Conservation (phyloP, 176 grass and related monocot genomes). For the Zea luxurians region DNA sequence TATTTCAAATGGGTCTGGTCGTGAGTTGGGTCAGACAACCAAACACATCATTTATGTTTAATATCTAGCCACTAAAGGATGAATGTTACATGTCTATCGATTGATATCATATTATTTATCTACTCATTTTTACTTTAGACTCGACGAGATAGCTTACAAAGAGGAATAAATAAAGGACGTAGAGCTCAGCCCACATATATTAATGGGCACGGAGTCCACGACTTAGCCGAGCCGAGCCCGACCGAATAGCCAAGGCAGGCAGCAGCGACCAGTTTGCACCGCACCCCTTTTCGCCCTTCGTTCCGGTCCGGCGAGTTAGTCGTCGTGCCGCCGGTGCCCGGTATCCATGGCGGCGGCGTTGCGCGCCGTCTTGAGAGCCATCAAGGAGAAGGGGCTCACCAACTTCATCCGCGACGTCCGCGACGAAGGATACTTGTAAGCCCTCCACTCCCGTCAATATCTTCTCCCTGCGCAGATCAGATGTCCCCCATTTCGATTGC, state of each 20-base stretch:
- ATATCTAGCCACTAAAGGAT: too few species aligned
- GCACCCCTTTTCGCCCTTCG: neutral
- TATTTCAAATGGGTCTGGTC: too few species aligned
- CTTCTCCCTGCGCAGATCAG: neutral
- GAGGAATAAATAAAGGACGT: too few species aligned
- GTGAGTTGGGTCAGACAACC: too few species aligned
- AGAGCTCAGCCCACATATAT: too few species aligned
- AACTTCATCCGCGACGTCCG: conserved; percentile 65
- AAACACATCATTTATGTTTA: too few species aligned
- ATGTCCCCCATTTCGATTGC: neutral
- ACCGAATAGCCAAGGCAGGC: neutral
- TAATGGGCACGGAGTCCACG: neutral
- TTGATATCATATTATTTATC: too few species aligned
- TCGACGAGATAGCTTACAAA: too few species aligned
- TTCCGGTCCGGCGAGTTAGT: conserved; percentile 9
- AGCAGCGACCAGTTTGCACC: neutral
- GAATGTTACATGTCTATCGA: too few species aligned
- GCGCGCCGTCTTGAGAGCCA: conserved; percentile 59
- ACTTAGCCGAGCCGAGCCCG: neutral
- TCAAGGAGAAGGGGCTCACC: conserved; percentile 76
- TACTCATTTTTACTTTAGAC: too few species aligned
- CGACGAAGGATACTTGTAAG: conserved; percentile 84
- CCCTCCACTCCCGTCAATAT: neutral
- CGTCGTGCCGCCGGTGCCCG: conserved; percentile 18
- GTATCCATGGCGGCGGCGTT: conserved; percentile 72